These are phyloP conservation scores for Hypoxylon sp. DNA, from an alignment of 2,329 filamentous ascomycete genomes.

Conservation along the genomic window DNA sequence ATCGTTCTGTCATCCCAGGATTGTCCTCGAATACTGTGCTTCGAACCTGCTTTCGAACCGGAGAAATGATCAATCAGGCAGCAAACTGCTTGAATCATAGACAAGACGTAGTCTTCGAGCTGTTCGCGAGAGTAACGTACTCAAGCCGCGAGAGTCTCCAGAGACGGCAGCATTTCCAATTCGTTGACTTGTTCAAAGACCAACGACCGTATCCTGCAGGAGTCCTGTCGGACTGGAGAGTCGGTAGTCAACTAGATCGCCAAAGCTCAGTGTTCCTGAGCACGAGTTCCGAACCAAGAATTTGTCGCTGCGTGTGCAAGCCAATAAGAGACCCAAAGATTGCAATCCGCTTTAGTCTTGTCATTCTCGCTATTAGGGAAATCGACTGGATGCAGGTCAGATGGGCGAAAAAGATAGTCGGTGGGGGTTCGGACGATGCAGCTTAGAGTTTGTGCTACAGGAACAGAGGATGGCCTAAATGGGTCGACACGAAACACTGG, in stretches of 20 bases:
- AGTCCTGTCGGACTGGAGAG: constrained; percentile 50
- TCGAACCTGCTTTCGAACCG: constrained; percentile 75
- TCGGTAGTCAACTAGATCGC: constrained; percentile 47
- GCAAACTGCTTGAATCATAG: constrained; percentile 52
- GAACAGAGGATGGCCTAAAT: constrained; percentile 16
- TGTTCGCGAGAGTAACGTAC: constrained; percentile 73
- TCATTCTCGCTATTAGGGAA: constrained; percentile 50
- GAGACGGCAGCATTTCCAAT: constrained; percentile 73
- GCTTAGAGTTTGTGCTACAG: constrained; percentile 10
- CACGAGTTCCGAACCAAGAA: constrained; percentile 36
- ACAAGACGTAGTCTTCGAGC: constrained; percentile 67
- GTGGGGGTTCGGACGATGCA: constrained; percentile 30
- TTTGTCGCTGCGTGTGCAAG: constrained; percentile 52
- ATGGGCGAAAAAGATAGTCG: constrained; percentile 45
- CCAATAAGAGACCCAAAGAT: constrained; percentile 48
- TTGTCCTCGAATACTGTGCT: constrained; percentile 63
- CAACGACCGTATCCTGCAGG: constrained; percentile 65
- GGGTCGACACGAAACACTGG: constrained; percentile 15
- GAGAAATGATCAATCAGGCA: constrained; percentile 70
- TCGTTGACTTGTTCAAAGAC: constrained; percentile 74
- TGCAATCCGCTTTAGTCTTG: constrained; percentile 48
- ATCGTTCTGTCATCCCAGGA: constrained; percentile 69
- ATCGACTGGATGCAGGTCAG: constrained; percentile 47
- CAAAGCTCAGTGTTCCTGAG: constrained; percentile 51
- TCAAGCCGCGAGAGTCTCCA: constrained; percentile 68